Evolutionary conservation across 2,329 filamentous ascomycete species (phyloP).

Genomic region (Amauroascus niger): DNA sequence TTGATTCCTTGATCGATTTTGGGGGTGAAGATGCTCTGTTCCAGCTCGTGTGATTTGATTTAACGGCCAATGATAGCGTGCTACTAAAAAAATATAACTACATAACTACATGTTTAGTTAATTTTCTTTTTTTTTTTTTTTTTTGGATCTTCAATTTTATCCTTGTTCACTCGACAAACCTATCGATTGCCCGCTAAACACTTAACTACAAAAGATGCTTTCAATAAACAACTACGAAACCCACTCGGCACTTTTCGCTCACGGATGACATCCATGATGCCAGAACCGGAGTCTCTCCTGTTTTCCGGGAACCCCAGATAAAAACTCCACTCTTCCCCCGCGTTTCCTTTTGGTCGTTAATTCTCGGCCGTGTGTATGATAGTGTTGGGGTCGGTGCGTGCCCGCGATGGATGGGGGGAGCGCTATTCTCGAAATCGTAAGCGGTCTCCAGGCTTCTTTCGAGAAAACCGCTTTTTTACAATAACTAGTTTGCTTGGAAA

Average conservation of each 20-base stretch:
- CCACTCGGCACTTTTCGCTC: not conserved
- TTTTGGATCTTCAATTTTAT: too few species aligned
- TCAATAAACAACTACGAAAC: too few species aligned
- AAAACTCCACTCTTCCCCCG: not conserved
- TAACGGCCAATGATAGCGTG: too few species aligned
- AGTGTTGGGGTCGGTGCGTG: too few species aligned
- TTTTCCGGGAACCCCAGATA: not conserved
- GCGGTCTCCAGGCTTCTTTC: not conserved
- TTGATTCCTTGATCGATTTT: conserved; percentile 14
- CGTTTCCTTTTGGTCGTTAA: not conserved
- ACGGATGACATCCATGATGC: not conserved
- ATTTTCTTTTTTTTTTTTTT: too few species aligned
- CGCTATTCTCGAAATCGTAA: conserved; percentile 8
- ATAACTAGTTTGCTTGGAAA: too few species aligned
- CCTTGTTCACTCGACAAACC: too few species aligned
- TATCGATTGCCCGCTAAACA: too few species aligned
- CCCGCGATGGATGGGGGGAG: too few species aligned
- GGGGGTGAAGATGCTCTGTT: conserved; percentile 6
- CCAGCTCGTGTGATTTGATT: conserved; percentile 1
- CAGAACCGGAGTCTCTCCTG: not conserved
- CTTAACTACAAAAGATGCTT: too few species aligned
- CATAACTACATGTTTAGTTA: too few species aligned
- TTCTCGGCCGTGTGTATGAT: conserved; percentile 6
- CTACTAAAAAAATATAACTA: too few species aligned
- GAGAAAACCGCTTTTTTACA: not conserved